Conservation (phyloP, 2,329 filamentous ascomycete genomes). For the Hypocreales sp. region DNA sequence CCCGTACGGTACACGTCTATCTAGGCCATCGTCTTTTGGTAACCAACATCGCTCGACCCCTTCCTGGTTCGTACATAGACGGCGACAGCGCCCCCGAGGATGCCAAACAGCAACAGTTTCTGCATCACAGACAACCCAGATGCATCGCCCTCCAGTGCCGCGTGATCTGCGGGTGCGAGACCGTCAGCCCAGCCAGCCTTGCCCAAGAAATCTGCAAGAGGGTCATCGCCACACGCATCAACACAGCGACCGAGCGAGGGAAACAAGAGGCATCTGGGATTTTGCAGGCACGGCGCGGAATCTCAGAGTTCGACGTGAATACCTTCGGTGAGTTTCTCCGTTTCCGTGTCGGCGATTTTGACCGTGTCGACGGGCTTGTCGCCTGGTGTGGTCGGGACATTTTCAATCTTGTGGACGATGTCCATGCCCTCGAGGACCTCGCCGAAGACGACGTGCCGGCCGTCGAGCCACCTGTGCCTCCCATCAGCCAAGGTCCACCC, state of each 20-base stretch:
- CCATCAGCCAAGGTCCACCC: too few relatives aligned
- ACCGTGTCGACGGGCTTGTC: conserved; percentile 56
- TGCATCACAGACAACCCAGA: conserved; percentile 22
- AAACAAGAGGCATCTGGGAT: conserved; percentile 3
- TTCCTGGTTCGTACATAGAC: conserved; percentile 26
- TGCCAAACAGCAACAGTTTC: conserved; percentile 33
- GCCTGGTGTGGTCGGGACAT: conserved; percentile 44
- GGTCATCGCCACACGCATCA: conserved; percentile 14
- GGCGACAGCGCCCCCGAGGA: conserved; percentile 29
- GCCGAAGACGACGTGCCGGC: conserved; percentile 74
- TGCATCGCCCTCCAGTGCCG: not conserved
- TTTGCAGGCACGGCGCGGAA: conserved; percentile 7
- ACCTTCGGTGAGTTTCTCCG: conserved; percentile 81
- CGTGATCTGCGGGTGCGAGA: not conserved
- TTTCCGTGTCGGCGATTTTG: conserved; percentile 72
- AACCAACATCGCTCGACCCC: conserved; percentile 17
- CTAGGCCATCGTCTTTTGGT: conserved; percentile 30
- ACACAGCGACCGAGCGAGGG: conserved; percentile 16
- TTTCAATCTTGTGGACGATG: conserved; percentile 64
- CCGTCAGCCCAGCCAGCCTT: conserved; percentile 3
- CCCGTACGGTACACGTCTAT: too few relatives aligned
- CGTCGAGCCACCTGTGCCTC: conserved; percentile 56
- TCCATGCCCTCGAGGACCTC: conserved; percentile 81
- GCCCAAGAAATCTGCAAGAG: conserved; percentile 12
- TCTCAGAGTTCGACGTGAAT: conserved; percentile 75